phyloP scores from a whole-genome alignment of 495 filamentous ascomycete genomes.

The Staphylotrichum tortipilum region DNA sequence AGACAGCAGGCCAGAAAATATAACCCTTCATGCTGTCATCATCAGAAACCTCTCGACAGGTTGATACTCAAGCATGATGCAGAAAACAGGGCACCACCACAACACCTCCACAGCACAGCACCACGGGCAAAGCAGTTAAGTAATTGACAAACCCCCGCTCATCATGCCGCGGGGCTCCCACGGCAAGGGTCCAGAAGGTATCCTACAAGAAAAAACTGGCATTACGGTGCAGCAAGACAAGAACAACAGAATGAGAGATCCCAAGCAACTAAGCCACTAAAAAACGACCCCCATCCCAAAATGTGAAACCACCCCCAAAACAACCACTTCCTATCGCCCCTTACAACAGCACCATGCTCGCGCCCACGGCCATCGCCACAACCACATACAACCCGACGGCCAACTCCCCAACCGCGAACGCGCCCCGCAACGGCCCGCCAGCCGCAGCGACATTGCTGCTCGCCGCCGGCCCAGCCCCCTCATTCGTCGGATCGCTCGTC shows the following conservation, averaged over 20 bases:
- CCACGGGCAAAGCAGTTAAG: no score
- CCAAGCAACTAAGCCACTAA: no score
- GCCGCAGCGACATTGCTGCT: slow-evolving; percentile 25
- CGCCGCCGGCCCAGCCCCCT: not conserved
- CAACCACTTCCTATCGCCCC: not conserved
- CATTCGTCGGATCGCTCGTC: slow-evolving; percentile 21
- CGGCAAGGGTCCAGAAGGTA: not conserved
- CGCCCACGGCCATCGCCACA: slow-evolving; percentile 58
- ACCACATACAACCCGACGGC: slow-evolving; percentile 60
- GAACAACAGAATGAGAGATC: no score
- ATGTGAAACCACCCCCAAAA: not conserved
- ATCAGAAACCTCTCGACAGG: no score
- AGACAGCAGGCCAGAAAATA: no score
- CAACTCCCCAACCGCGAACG: slow-evolving; percentile 54
- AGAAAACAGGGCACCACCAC: no score
- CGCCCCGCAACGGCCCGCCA: slow-evolving; percentile 38
- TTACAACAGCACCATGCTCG: slow-evolving; percentile 72
- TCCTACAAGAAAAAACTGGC: not conserved
- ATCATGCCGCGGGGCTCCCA: not conserved
- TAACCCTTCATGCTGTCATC: no score
- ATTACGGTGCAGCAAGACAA: no score
- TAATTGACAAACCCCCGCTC: no score
- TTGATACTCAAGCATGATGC: no score
- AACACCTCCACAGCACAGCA: no score
- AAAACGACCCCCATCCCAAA: no score